These are phyloP conservation scores for Pseudogymnoascus sp. DNA, from an alignment of 2,329 filamentous ascomycete genomes.

Conservation along the genomic window DNA sequence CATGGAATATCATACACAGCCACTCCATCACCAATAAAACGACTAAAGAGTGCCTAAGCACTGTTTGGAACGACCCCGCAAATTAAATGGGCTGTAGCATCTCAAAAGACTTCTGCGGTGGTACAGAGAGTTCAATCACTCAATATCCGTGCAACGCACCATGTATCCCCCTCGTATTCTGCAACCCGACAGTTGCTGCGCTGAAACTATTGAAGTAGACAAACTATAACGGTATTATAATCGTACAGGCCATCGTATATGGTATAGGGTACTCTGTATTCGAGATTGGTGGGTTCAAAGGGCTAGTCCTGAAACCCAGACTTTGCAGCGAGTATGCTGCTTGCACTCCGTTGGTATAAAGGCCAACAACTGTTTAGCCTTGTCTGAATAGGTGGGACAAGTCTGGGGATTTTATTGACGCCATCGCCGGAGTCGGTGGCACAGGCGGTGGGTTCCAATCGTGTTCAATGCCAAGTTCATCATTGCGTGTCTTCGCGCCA, in stretches of 20 bases:
- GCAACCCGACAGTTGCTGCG: background rate
- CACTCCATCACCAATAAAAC: background rate
- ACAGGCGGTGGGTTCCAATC: constrained; percentile 9
- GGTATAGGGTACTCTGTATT: background rate
- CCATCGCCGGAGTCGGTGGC: constrained; percentile 5
- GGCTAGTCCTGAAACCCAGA: too few species aligned
- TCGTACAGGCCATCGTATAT: background rate
- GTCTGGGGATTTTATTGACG: background rate
- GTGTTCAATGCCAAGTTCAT: constrained; percentile 2
- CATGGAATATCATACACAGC: background rate
- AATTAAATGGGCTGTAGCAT: background rate
- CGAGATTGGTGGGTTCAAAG: background rate
- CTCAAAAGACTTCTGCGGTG: background rate
- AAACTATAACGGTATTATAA: background rate
- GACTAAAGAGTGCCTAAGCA: too few species aligned
- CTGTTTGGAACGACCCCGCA: too few species aligned
- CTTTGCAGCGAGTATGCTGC: background rate
- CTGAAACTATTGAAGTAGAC: background rate
- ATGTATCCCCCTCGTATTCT: background rate
- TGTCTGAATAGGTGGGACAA: background rate
- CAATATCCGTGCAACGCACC: background rate
- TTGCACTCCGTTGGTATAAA: background rate
- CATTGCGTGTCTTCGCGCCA: constrained; percentile 9
- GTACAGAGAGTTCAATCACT: background rate
- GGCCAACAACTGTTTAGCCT: background rate